Evolutionary conservation across 2,329 filamentous ascomycete species (phyloP), one percentile per base, ranked within the genome.

Genomic region (Taxawa tesnikishii): DNA sequence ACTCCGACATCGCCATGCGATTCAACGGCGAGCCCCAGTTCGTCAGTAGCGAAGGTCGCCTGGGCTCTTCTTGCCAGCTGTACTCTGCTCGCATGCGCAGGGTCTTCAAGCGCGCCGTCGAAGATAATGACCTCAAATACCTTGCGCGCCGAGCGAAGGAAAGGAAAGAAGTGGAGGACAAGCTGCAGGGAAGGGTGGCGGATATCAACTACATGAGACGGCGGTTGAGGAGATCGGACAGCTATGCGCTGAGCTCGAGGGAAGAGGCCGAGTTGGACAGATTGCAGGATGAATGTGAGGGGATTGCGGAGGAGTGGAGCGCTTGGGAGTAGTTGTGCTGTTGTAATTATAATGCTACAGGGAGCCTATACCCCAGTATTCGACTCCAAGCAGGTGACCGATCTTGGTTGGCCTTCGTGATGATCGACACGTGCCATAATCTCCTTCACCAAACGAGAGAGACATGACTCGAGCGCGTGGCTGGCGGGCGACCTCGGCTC

Each of bases 11-110:
- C 15, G 75, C 79, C 7, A 59, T 68, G 12, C 71, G 77, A 41
- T 81, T 90, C 43, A 74, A 72, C 40, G 65, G 68, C 34, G 64
- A 70, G 10, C 65, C 73, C 15, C 69, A 74, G 40, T 63, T 66
- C 9, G 55, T 79, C 50, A 62, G 0, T 56, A 62, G 43, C 70
- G 62, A 16, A 69, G 64, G 43, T 48, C 39, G 36, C 44, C 30
- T 34, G 41, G 40, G 43, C 44, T 14, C 50, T 40, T 36, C 48
- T 14, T 94, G 87, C 49, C 82, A 88, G 53, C 65, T 94, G 3
- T 93, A 90, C 51, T 87, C 81, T 26, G 57, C 68, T 4, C 70
- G 79, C 11, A 94, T 94, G 83, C 68, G 84, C 25, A 65, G 68
- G 0, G 65, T 83, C 2, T 93, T 92, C 49, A 56, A 61, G 16